Evolutionary conservation across 805 yeast genomes (phyloP), one percentile per base, ranked within the genome.

Genomic region (Wickerhamiella parazyma): DNA sequence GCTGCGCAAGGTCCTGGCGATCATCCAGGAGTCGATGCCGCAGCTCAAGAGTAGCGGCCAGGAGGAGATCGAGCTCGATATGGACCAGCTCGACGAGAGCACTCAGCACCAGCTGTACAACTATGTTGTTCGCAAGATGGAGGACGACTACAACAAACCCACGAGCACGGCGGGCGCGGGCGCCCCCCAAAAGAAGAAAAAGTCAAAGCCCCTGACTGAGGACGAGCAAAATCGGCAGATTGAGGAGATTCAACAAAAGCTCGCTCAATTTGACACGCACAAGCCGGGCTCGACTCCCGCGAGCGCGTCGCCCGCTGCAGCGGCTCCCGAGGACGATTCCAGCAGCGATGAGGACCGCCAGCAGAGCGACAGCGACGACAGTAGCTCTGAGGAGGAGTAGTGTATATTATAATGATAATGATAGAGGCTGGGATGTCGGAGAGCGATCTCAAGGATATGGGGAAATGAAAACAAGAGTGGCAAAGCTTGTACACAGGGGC

Each of bases 21-120:
- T 91, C 49, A 85, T 91, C 51, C 80, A 80, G 56, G 91, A 82
- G 60, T 70, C 78, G 42, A 68, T 78, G 72, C 77, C 78, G 4
- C 81, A 74, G 48, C 68, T 72, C 53, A 71, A 61, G 54, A 67
- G 56, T 52, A 63, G 58, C 53, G 72, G 70, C 47, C 89, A 85
- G 54, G 97, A 89, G 46, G 97, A 91, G 66, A 91, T 91, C 48
- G 98, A 91, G 67, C 71, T 91, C 48, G 98, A 91, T 62, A 81
- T 91, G 78, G 96, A 91, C 59, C 80, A 80, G 62, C 71, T 91
- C 53, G 95, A 84, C 55, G 85, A 84, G 51, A 67, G 74, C 34
- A 87, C 96, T 1, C 72, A 89, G 44, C 65, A 83, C 59, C 82
- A 83, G 56, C 68, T 91, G 49, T 89, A 86, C 69, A 79, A 80